These are phyloP conservation scores for Coemansia sp. DNA, from an alignment of 371 early-diverging fungal genomes.

Conservation along the genomic window DNA sequence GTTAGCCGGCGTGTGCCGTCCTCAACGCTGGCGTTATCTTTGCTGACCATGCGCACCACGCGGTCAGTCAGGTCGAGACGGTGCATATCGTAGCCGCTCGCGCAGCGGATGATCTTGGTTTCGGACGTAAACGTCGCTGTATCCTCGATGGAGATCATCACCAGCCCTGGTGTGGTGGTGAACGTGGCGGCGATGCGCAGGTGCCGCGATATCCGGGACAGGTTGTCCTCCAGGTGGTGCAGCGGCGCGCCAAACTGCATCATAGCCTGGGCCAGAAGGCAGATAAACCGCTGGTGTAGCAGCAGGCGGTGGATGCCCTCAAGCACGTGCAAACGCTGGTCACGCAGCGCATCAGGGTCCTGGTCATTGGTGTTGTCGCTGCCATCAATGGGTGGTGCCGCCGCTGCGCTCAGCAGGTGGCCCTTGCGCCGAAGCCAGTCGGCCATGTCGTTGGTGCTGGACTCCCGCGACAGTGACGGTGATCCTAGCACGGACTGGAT, in stretches of 20 bases:
- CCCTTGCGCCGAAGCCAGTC: slow-evolving; percentile 19
- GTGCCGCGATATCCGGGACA: slow-evolving; percentile 44
- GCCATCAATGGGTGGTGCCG: too few relatives aligned
- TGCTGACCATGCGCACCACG: slow-evolving; percentile 14
- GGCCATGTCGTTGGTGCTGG: slow-evolving; percentile 11
- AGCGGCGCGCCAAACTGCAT: slow-evolving; percentile 66
- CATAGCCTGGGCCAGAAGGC: slow-evolving; percentile 60
- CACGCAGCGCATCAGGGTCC: slow-evolving; percentile 3
- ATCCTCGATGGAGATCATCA: slow-evolving; percentile 71
- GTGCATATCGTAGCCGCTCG: slow-evolving; percentile 65
- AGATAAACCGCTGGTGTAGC: slow-evolving; percentile 62
- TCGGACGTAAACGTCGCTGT: slow-evolving; percentile 70
- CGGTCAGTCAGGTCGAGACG: slow-evolving; percentile 61
- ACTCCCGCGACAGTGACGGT: slow-evolving; percentile 8
- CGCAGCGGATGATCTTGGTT: slow-evolving; percentile 66
- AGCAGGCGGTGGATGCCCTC: slow-evolving; percentile 53
- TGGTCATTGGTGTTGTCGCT: not conserved
- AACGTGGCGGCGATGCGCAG: slow-evolving; percentile 67
- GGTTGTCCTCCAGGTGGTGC: slow-evolving; percentile 60
- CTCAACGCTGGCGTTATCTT: slow-evolving; percentile 51
- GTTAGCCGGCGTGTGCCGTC: slow-evolving; percentile 22
- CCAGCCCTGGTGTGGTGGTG: slow-evolving; percentile 65
- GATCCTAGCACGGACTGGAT: slow-evolving; percentile 16
- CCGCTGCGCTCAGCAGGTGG: not conserved
- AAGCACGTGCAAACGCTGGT: slow-evolving; percentile 10